phyloP scores from a whole-genome alignment of 2,329 filamentous ascomycete genomes.

The Colletotrichum orbiculare region DNA sequence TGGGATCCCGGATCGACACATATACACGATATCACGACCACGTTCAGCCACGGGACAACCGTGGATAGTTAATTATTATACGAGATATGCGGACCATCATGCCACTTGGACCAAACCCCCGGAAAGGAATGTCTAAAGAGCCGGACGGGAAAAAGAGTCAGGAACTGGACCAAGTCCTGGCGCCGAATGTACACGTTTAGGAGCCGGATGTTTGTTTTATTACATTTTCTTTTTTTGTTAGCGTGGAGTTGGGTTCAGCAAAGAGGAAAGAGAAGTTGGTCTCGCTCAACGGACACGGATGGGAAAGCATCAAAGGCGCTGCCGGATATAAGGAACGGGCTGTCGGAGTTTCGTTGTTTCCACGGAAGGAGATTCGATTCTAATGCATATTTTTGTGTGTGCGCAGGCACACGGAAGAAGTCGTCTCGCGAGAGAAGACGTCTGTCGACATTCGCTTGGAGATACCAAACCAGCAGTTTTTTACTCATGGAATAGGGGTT shows the following conservation, averaged over 20 bases:
- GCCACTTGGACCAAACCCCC: constrained; percentile 10
- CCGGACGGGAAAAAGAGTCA: constrained; percentile 13
- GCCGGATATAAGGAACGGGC: constrained; percentile 18
- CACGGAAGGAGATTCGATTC: constrained; percentile 17
- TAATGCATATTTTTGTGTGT: constrained; percentile 25
- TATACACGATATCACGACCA: constrained; percentile 4
- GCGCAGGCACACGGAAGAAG: constrained; percentile 8
- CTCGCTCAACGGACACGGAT: constrained; percentile 9
- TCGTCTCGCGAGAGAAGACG: background rate
- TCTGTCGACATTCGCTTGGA: constrained; percentile 26
- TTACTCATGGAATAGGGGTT: constrained; percentile 1
- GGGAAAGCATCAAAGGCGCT: constrained; percentile 29
- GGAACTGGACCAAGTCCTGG: constrained; percentile 1
- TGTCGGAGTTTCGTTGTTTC: constrained; percentile 35
- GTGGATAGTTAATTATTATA: constrained; percentile 23
- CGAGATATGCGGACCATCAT: constrained; percentile 19
- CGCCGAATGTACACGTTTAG: constrained; percentile 3
- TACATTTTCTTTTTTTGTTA: constrained; percentile 25
- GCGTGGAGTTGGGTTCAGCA: constrained; percentile 36
- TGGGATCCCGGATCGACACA: background rate
- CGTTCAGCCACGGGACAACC: constrained; percentile 13
- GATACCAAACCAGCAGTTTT: constrained; percentile 15
- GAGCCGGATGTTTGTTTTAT: constrained; percentile 28
- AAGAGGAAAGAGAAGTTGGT: constrained; percentile 8
- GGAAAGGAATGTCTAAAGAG: constrained; percentile 4